A percentile compares a stretch with the other conserved stretches of the same genome.
phyloP scores from a whole-genome alignment of 495 filamentous ascomycete species.

The Aspergillus campestris region DNA sequence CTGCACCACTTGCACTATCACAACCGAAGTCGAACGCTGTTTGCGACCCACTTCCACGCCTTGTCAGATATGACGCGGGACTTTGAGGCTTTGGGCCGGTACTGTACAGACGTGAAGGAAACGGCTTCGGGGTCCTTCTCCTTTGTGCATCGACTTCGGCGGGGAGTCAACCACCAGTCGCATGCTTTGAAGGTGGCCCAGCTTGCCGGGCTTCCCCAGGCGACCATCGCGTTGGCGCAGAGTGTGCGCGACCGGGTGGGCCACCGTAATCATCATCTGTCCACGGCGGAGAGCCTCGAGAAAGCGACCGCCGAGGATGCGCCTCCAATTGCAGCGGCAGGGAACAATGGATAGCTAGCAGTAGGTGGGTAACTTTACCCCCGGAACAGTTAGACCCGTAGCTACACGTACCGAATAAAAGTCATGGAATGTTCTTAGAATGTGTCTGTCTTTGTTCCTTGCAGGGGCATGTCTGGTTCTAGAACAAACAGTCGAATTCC shows the following conservation, averaged over 20 bases:
- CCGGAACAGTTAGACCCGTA: no score
- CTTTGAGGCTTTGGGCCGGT: constrained; percentile 61
- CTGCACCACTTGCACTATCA: constrained; percentile 70
- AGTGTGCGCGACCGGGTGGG: constrained; percentile 20
- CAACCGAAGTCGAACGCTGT: constrained; percentile 72
- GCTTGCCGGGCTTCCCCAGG: constrained; percentile 65
- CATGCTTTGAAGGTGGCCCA: constrained; percentile 91
- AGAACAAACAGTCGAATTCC: no score
- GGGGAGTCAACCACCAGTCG: constrained; percentile 75
- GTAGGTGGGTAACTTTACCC: no score
- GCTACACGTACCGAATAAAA: no score
- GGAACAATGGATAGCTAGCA: no score
- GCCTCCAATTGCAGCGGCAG: no score
- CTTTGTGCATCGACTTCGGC: constrained; percentile 75
- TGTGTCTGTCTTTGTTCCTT: no score
- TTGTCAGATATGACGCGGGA: constrained; percentile 67
- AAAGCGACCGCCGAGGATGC: no score
- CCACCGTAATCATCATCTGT: not conserved
- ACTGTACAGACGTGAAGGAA: constrained; percentile 86
- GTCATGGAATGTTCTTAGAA: no score
- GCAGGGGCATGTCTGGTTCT: no score
- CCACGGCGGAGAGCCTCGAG: no score
- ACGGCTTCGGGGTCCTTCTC: constrained; percentile 55
- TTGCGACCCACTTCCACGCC: constrained; percentile 90
- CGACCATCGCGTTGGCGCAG: constrained; percentile 48